These are phyloP conservation scores for Annulohypoxylon moriforme DNA, from an alignment of 495 filamentous ascomycete species.

Conservation along the genomic window DNA sequence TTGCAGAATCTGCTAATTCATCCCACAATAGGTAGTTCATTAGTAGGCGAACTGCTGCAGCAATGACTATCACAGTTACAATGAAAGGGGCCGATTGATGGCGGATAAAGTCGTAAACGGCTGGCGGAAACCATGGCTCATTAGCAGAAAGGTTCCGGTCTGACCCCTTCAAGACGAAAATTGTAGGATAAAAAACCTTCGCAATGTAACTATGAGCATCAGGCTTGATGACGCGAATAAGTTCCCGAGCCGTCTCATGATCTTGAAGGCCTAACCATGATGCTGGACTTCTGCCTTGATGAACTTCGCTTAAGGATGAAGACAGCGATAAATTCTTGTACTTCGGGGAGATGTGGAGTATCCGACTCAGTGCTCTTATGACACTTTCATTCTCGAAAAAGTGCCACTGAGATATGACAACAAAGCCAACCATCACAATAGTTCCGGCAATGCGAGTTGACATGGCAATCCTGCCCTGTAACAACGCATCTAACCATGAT, in stretches of 20 bases:
- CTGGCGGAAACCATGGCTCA: slow-evolving; percentile 60
- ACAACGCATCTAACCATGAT: slow-evolving; percentile 62
- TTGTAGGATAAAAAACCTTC: slow-evolving; percentile 71
- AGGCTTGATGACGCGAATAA: slow-evolving; percentile 75
- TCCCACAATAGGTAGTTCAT: slow-evolving; percentile 75
- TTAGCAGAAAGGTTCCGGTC: slow-evolving; percentile 61
- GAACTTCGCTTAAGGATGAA: slow-evolving; percentile 61
- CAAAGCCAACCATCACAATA: slow-evolving; percentile 68
- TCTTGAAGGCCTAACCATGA: slow-evolving; percentile 80
- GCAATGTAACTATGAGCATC: slow-evolving; percentile 73
- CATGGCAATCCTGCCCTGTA: slow-evolving; percentile 62
- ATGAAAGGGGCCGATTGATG: slow-evolving; percentile 68
- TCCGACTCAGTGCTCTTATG: slow-evolving; percentile 53
- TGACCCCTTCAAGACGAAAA: slow-evolving; percentile 73
- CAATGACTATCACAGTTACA: slow-evolving; percentile 63
- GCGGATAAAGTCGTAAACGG: slow-evolving; percentile 65
- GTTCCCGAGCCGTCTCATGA: slow-evolving; percentile 75
- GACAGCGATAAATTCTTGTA: slow-evolving; percentile 51
- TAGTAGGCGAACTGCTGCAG: slow-evolving; percentile 67
- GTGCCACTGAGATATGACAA: slow-evolving; percentile 72
- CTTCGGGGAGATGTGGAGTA: slow-evolving; percentile 48
- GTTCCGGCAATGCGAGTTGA: slow-evolving; percentile 71
- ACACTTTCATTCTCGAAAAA: slow-evolving; percentile 69
- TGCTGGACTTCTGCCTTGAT: slow-evolving; percentile 74
- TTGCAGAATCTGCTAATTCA: slow-evolving; percentile 51